Base-by-base conservation (phyloP, 768 basidiomycete genomes). In the Tephrocybe sp. region DNA sequence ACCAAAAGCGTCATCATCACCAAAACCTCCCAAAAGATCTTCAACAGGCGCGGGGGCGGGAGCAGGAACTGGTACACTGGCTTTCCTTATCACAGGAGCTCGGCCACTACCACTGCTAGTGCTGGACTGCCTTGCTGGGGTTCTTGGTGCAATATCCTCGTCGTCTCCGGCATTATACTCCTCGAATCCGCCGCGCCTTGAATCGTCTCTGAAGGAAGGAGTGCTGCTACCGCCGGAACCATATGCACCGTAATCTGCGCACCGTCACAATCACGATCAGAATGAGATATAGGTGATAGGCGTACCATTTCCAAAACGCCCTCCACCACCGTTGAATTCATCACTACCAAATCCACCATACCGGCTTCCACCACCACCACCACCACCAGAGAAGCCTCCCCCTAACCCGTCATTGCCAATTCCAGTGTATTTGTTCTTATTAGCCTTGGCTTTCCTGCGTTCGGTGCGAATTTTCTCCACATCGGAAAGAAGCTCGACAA, bases 151-250 rank as follows among this genome's bases (percentile, higher is more conserved):
- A 14, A 66, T 54, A 31, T 72, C 63, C 55, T 96, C 93, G 53
- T 98, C 95, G 52, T 92, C 92, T 1, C 96, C 96, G 11, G 96
- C 97, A 57, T 96, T 90, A 67, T 99, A 99, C 65, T 98, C 95
- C 61, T 98, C 95, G 57, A 83, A 98, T 20, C 80, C 79, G 49
- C 75, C 72, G 13, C 82, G 71, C 35, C 81, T 68, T 7, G 68
- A 66, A 30, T 68, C 73, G 54, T 92, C 89, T 45, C 79, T 74
- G 69, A 87, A 90, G 1, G 62, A 61, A 38, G 71, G 69, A 49
- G 72, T 71, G 41, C 72, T 65, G 45, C 70, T 66, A 44, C 57
- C 60, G 19, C 67, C 35, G 17, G 35, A 36, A 26, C 26, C 63
- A 45, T 52, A 59, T 39, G 52, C 62, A 22, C 53, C 45, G 45